These are phyloP conservation scores for Brasilioporus rufonigricans DNA, from an alignment of 768 basidiomycete genomes.

Conservation along the genomic window DNA sequence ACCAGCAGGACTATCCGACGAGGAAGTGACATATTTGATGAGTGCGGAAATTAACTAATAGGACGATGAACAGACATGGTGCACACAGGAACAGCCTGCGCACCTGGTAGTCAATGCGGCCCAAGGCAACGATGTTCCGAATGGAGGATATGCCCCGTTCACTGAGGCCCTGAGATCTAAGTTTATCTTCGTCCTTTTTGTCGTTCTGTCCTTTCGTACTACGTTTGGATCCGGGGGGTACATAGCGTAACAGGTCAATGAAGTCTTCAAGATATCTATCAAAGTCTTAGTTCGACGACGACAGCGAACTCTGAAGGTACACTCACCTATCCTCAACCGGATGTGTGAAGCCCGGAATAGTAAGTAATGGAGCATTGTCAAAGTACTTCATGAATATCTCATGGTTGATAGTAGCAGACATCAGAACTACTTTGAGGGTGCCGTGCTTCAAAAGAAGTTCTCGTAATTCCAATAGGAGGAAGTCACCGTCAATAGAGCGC, in stretches of 20 bases:
- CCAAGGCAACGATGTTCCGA: constrained; percentile 56
- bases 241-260: constrained; percentile 55
- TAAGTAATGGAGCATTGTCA: constrained; percentile 71
- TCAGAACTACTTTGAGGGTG: constrained; percentile 76
- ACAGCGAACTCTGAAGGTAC: neutral
- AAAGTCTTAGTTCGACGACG: neutral
- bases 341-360: constrained; percentile 80
- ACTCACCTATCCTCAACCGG: constrained; percentile 74
- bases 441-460: constrained; percentile 65
- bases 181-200: constrained; percentile 46
- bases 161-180: constrained; percentile 53
- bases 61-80: neutral
- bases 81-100: neutral
- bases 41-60: constrained; percentile 62
- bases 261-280: constrained; percentile 84
- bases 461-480: constrained; percentile 80
- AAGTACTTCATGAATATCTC: constrained; percentile 84
- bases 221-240: constrained; percentile 41
- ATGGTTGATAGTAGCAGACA: constrained; percentile 96
- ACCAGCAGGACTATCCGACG: constrained; percentile 48
- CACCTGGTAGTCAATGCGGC: constrained; percentile 74
- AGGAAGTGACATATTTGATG: constrained; percentile 59
- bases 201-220: constrained; percentile 24
- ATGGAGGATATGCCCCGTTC: constrained; percentile 51
- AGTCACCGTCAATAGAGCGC: constrained; percentile 87